A percentile compares a stretch with the other conserved stretches of the same genome.
phyloP scores from a whole-genome alignment of 1,284 basidiomycete species.

The Tetrapyrgos nigripes region DNA sequence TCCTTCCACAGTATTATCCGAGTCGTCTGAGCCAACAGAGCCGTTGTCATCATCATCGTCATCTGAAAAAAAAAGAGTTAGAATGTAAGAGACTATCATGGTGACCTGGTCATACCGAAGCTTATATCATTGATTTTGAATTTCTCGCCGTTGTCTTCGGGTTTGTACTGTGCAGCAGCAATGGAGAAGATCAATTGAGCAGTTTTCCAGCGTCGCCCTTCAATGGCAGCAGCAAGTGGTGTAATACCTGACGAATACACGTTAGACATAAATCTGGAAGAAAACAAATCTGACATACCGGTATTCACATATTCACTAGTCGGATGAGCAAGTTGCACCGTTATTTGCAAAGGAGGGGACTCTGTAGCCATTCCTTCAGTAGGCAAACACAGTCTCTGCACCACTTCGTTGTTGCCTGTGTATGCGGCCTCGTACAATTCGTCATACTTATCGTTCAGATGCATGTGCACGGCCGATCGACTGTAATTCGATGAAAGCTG shows the following conservation, averaged over 20 bases:
- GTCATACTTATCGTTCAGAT: slow-evolving; percentile 10
- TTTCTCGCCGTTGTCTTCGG: slow-evolving; percentile 38
- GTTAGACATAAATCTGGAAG: background rate
- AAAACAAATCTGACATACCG: slow-evolving; percentile 13
- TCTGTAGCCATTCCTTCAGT: background rate
- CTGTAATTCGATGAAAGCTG: background rate
- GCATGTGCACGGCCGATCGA: background rate
- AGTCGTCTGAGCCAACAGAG: slow-evolving; percentile 41
- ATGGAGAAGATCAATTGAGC: slow-evolving; percentile 60
- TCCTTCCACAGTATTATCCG: slow-evolving; percentile 43
- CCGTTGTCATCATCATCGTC: slow-evolving; percentile 37
- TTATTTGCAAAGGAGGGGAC: slow-evolving; percentile 31
- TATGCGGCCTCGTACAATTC: slow-evolving; percentile 14
- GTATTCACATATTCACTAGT: slow-evolving; percentile 19
- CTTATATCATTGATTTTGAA: slow-evolving; percentile 40
- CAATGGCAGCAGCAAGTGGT: slow-evolving; percentile 54
- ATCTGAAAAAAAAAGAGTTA: slow-evolving; percentile 12
- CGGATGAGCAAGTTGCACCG: slow-evolving; percentile 34
- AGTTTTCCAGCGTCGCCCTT: slow-evolving; percentile 56
- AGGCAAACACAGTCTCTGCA: slow-evolving; percentile 14
- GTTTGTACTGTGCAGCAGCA: slow-evolving; percentile 56
- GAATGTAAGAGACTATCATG: no score
- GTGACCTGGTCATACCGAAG: slow-evolving; percentile 40
- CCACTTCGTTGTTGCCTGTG: slow-evolving; percentile 11
- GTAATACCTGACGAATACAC: slow-evolving; percentile 42